A percentile compares a stretch with the other conserved stretches of the same genome.
Evolutionary conservation across 495 filamentous ascomycete species (phyloP).

Genomic region (Tuber indicum): DNA sequence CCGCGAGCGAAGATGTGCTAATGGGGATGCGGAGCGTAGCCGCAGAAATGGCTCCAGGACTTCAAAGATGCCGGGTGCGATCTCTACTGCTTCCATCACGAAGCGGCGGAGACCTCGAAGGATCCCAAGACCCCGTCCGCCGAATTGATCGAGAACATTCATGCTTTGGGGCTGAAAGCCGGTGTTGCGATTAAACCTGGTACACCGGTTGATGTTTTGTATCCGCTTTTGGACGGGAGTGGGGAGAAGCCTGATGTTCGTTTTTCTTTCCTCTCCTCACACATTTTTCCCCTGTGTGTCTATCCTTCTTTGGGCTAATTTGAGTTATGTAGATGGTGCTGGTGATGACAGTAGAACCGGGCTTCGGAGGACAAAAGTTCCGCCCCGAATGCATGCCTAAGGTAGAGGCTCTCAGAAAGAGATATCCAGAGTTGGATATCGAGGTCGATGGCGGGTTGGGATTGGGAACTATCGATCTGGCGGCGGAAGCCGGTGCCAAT

Average conservation of each 20-base stretch:
- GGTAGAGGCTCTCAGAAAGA: conserved; percentile 70
- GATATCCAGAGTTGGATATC: conserved; percentile 88
- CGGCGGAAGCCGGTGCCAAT: conserved; percentile 91
- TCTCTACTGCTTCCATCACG: conserved; percentile 98
- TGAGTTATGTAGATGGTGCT: conserved; percentile 77
- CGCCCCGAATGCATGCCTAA: conserved; percentile 94
- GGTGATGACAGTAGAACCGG: conserved; percentile 96
- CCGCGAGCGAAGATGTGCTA: background rate
- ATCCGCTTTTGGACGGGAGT: conserved; percentile 74
- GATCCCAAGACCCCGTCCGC: conserved; percentile 76
- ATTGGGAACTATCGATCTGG: conserved; percentile 81
- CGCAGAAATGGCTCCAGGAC: conserved; percentile 93
- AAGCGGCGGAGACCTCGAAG: conserved; percentile 79
- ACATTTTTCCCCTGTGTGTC: background rate
- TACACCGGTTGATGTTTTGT: conserved; percentile 82
- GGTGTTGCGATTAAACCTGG: conserved; percentile 94
- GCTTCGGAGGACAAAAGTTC: conserved; percentile 97
- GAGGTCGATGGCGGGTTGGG: conserved; percentile 94
- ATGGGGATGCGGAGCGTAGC: conserved; percentile 48
- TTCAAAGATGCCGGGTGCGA: conserved; percentile 93
- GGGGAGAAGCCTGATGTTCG: conserved; percentile 85
- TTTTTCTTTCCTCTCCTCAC: conserved; percentile 1
- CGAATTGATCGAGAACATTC: conserved; percentile 83
- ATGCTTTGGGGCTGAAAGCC: conserved; percentile 78
- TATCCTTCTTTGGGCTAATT: background rate